phyloP scores from a whole-genome alignment of 305 asterid species.

The Fraxinus velutina region DNA sequence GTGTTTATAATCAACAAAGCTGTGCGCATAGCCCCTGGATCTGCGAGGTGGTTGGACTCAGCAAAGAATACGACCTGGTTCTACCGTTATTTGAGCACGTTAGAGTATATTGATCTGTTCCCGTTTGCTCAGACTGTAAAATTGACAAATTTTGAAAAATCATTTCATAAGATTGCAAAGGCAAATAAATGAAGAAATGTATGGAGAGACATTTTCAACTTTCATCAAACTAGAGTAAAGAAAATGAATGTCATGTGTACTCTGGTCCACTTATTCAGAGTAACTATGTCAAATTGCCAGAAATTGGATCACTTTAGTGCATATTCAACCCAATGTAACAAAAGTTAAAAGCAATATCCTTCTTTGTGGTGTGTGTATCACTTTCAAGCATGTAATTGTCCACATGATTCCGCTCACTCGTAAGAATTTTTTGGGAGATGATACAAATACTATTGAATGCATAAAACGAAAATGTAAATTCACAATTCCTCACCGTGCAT shows the following conservation, averaged over 20 bases:
- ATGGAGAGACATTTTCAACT: background rate
- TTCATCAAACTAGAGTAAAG: background rate
- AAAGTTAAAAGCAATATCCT: background rate
- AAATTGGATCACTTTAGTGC: background rate
- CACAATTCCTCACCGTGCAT: slow-evolving; percentile 37
- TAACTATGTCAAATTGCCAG: background rate
- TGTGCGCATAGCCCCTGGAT: slow-evolving; percentile 72
- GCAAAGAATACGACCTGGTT: slow-evolving; percentile 43
- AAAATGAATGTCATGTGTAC: background rate
- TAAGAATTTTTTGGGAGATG: background rate
- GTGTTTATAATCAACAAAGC: slow-evolving; percentile 56
- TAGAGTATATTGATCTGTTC: slow-evolving; percentile 36
- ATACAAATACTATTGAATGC: background rate
- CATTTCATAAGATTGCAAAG: background rate
- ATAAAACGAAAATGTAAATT: background rate
- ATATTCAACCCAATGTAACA: background rate
- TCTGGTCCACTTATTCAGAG: background rate
- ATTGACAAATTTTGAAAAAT: background rate
- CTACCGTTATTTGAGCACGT: slow-evolving; percentile 53
- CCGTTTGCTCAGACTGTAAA: slow-evolving; percentile 42
- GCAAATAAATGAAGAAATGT: background rate
- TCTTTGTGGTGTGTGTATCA: background rate
- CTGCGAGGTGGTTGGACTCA: slow-evolving; percentile 43
- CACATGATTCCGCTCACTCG: background rate
- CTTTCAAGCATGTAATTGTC: background rate